These are phyloP conservation scores for Hanseniaspora lachancei DNA, from an alignment of 805 yeast species.

Conservation along the genomic window DNA sequence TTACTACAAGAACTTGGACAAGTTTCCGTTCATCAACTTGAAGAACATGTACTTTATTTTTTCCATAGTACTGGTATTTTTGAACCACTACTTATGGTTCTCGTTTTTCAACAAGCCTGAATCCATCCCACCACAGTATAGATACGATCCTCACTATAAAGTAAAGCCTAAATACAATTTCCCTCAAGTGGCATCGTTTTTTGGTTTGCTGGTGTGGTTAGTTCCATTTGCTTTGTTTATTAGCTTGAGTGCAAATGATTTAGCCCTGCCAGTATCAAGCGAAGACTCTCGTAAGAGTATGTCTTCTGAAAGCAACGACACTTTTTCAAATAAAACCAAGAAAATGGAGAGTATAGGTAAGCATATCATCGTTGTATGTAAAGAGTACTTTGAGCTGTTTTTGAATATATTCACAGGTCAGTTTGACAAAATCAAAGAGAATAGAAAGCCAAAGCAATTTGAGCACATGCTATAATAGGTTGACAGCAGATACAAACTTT, in stretches of 20 bases:
- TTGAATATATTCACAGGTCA: conserved; percentile 10
- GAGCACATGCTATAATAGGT: not conserved
- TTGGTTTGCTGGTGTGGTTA: conserved; percentile 87
- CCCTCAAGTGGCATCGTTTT: conserved; percentile 85
- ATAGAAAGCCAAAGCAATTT: conserved; percentile 1
- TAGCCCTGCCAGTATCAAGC: conserved; percentile 51
- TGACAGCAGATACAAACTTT: not conserved
- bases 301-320: conserved; percentile 25
- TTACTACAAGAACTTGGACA: conserved; percentile 62
- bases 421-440: conserved; percentile 7
- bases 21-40: conserved; percentile 73
- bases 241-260: conserved; percentile 82
- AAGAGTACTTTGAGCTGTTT: conserved; percentile 27
- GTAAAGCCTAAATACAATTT: conserved; percentile 67
- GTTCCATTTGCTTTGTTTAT: conserved; percentile 87
- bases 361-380: conserved; percentile 41
- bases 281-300: conserved; percentile 22
- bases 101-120: conserved; percentile 55
- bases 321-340: conserved; percentile 23
- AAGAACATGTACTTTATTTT: conserved; percentile 56
- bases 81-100: conserved; percentile 86
- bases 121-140: conserved; percentile 50
- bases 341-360: conserved; percentile 54
- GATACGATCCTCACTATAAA: conserved; percentile 44
- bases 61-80: conserved; percentile 58